Percentiles rank a stretch among this genome's conserved stretches.
These are phyloP conservation scores for Botrytis porri DNA, from an alignment of 2,329 filamentous ascomycete genomes.

Conservation along the genomic window DNA sequence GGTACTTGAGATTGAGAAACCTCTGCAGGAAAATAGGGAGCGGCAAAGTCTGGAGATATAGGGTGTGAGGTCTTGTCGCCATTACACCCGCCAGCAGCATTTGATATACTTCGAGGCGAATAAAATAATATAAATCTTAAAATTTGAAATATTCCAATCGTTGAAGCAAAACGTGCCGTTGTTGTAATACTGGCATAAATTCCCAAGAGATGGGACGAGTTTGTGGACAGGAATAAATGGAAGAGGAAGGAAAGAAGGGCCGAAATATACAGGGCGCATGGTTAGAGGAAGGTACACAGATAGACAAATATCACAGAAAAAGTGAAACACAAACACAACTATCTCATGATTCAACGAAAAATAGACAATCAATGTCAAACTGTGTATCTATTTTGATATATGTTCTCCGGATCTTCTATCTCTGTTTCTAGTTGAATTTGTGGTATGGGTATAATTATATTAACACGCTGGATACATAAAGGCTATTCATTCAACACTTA, in stretches of 20 bases:
- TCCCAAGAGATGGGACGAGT: neutral
- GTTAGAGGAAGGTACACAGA: neutral
- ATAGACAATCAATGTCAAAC: neutral
- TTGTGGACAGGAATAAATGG: neutral
- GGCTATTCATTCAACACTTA: neutral
- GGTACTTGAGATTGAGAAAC: neutral
- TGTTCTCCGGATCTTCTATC: neutral
- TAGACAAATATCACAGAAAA: neutral
- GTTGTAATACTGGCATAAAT: neutral
- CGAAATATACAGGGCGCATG: neutral
- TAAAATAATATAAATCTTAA: neutral
- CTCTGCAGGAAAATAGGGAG: no score
- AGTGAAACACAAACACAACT: neutral
- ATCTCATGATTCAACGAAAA: neutral
- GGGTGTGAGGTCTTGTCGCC: neutral
- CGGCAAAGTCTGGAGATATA: neutral
- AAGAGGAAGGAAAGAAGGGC: neutral
- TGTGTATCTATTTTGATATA: no score
- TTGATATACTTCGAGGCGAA: neutral
- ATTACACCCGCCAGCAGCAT: neutral
- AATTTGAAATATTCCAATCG: fast-evolving
- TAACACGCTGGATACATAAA: no score
- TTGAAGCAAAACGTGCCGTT: neutral
- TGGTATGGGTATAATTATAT: neutral
- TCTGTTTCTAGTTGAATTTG: neutral